Conservation (phyloP, 1,139 yeast species). For the Pichia norvegensis region DNA sequence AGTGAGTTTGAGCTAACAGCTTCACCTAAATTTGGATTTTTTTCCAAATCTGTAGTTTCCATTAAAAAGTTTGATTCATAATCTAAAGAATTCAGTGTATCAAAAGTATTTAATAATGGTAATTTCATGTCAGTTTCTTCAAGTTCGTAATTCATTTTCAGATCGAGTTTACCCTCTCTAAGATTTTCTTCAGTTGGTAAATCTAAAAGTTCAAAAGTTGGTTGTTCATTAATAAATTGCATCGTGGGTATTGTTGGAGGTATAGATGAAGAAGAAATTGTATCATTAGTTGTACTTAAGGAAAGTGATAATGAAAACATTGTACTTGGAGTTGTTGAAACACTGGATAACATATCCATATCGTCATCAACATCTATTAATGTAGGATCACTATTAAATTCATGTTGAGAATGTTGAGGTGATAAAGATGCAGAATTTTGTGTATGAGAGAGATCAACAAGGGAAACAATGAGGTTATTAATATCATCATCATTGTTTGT, state of each 20-base stretch:
- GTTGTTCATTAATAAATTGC: conserved; percentile 6
- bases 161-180: conserved; percentile 1
- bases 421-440: conserved; percentile 8
- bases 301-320: conserved; percentile 18
- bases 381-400: conserved; percentile 2
- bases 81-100: conserved; percentile 1
- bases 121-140: neutral
- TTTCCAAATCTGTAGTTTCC: neutral
- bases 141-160: conserved; percentile 4
- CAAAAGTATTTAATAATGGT: conserved; percentile 7
- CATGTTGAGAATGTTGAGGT: neutral
- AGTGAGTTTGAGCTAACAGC: neutral
- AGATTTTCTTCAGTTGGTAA: conserved; percentile 10
- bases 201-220: conserved; percentile 11
- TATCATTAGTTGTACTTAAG: conserved; percentile 22
- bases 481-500: conserved; percentile 17
- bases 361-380: conserved; percentile 9
- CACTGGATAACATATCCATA: conserved; percentile 17
- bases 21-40: neutral
- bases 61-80: neutral
- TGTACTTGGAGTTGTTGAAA: conserved; percentile 24
- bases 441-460: conserved; percentile 27
- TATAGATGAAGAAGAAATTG: conserved; percentile 5
- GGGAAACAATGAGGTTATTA: conserved; percentile 27
- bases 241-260: neutral